Conservation (phyloP, 176 grass and related monocot genomes). For the Phoenix roebelenii region DNA sequence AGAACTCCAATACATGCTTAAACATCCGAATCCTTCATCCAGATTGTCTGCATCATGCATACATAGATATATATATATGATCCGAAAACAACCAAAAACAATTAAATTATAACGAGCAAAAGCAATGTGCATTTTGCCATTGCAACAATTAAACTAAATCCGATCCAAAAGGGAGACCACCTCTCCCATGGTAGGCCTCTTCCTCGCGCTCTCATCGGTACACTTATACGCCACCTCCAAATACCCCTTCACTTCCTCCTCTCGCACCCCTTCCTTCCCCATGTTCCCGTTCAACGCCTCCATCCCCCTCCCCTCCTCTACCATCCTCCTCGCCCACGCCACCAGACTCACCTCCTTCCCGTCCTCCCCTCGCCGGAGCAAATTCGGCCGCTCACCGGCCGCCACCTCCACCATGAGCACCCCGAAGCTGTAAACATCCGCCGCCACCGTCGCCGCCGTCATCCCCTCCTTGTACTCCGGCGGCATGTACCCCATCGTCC, state of each 20-base stretch:
- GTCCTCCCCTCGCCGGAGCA: constrained; percentile 26
- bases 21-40: too few relatives aligned
- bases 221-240: constrained; percentile 41
- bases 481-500: constrained; percentile 82
- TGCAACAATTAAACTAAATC: too few relatives aligned
- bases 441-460: constrained; percentile 29
- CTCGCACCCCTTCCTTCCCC: neutral
- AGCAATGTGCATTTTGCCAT: too few relatives aligned
- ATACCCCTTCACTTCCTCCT: constrained; percentile 23
- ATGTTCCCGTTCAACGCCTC: constrained; percentile 48
- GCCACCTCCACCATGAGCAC: constrained; percentile 59
- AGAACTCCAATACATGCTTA: too few relatives aligned
- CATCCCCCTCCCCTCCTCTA: neutral
- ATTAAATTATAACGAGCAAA: too few relatives aligned
- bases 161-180: constrained; percentile 24
- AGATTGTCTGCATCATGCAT: too few relatives aligned
- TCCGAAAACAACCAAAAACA: too few relatives aligned
- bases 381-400: constrained; percentile 45
- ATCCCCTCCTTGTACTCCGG: constrained; percentile 47
- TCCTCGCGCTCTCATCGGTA: constrained; percentile 1
- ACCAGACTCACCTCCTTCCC: constrained; percentile 37
- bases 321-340: constrained; percentile 42
- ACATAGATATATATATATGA: too few relatives aligned
- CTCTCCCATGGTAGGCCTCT: constrained; percentile 43
- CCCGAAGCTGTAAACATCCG: constrained; percentile 77